Percentiles rank a stretch among this genome's conserved stretches.
Conservation (phyloP, 202 grass and related monocot genomes). For the Bolboschoenoplectus hybrid region DNA sequence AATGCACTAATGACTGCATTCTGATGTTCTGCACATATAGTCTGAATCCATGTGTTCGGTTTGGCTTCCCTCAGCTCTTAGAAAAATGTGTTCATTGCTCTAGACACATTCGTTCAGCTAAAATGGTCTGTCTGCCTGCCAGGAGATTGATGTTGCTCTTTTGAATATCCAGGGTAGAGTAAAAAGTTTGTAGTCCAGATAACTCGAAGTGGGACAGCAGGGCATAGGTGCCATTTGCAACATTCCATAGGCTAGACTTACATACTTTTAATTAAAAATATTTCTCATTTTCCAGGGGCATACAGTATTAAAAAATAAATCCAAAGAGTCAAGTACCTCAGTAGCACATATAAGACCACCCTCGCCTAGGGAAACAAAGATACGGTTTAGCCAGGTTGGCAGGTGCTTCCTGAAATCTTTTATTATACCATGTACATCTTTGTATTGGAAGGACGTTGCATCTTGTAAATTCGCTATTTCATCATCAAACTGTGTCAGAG, state of each 20-base stretch:
- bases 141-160: too few species aligned
- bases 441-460: slow-evolving; percentile 44
- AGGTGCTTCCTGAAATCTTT: slow-evolving; percentile 61
- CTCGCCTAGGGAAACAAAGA: slow-evolving; percentile 76
- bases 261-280: not conserved
- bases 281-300: slow-evolving; percentile 23
- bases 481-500: slow-evolving; percentile 62
- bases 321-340: slow-evolving; percentile 57
- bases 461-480: slow-evolving; percentile 55
- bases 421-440: slow-evolving; percentile 64
- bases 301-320: slow-evolving; percentile 3
- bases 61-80: too few species aligned
- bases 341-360: slow-evolving; percentile 74
- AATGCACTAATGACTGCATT: too few species aligned
- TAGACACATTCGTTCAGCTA: too few species aligned
- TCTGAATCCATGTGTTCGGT: too few species aligned
- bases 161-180: too few species aligned
- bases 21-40: too few species aligned
- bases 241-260: not conserved
- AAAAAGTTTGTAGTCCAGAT: too few species aligned
- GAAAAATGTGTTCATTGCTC: too few species aligned
- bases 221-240: not conserved
- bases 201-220: not conserved
- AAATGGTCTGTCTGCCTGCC: too few species aligned
- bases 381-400: slow-evolving; percentile 57